phyloP scores from a whole-genome alignment of 2,329 filamentous ascomycete species.

The Phyllosticta citriasiana region DNA sequence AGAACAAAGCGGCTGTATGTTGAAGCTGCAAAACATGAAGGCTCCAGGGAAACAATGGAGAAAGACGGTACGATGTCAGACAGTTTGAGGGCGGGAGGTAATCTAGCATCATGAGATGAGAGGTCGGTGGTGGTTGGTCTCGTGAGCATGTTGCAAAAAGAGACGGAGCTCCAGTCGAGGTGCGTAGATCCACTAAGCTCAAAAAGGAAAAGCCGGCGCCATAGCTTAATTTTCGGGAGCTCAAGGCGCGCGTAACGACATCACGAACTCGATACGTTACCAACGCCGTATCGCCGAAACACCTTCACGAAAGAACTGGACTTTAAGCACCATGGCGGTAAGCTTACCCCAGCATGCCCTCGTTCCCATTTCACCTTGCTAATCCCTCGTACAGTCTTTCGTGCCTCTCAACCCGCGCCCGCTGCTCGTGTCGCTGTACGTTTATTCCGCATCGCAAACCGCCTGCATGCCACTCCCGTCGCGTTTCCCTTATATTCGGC shows the following conservation, averaged over 20 bases:
- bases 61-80: no score
- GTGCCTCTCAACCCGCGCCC: constrained; percentile 94
- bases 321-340: constrained; percentile 3
- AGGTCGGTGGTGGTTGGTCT: no score
- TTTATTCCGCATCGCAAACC: constrained; percentile 16
- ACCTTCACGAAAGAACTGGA: not conserved
- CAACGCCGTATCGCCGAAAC: not conserved
- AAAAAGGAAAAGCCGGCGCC: not conserved
- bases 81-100: no score
- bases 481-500: not conserved
- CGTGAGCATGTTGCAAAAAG: no score
- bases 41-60: no score
- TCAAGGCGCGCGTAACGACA: not conserved
- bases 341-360: not conserved
- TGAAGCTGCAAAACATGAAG: no score
- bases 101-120: no score
- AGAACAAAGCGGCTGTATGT: no score
- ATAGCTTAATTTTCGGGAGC: constrained; percentile 10
- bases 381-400: constrained; percentile 39
- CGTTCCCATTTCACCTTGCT: not conserved
- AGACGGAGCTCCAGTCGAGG: no score
- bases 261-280: not conserved
- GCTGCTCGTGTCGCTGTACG: constrained; percentile 85
- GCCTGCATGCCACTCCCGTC: not conserved
- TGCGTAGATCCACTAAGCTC: not conserved